Base-by-base conservation (phyloP, 768 basidiomycete species). In the Rhizopogon salebrosus region DNA sequence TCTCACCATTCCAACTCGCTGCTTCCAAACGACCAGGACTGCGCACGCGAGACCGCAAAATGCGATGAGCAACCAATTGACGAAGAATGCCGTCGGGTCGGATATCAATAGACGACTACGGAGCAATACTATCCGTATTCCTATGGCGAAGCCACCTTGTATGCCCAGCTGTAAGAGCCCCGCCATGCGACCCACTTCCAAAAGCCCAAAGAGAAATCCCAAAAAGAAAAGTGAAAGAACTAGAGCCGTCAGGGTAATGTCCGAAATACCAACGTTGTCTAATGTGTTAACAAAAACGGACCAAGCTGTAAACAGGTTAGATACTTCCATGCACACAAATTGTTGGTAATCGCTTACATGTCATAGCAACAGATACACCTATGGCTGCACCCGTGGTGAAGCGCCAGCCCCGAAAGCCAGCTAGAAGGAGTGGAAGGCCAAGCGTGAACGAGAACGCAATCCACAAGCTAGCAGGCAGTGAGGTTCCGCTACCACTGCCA, bases 261-360 rank as follows among this genome's bases (percentile, higher is more conserved):
- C 85, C 0, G 79, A 65, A 10, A 85, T 57, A 20, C 81, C 79
- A 6, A 69, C 60, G 3, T 75, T 66, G 53, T 72, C 68, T 3
- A 80, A 64, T 1, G 80, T 75, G 64, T 84, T 87, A 52, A 81
- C 70, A 43, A 87, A 70, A 10, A 84, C 80, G 6, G 80, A 74
- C 85, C 85, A 87, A 4, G 80, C 84, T 84, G 54, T 8, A 27
- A 35, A 29, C 24, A 38, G 22, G 51, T 18, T 20, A 40, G 41
- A 4, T 23, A 51, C 45, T 34, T 46, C 11, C 8, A 46, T 29
- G 24, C 6, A 6, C 20, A 22, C 22, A 23, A 20, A 34, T 27
- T 20, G 26, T 3, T 48, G 31, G 34, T 48, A 31, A 22, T 22
- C 38, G 57, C 76, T 54, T 60, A 82, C 77, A 66, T 49, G 72